Evolutionary conservation across 352 stramenopile genomes (phyloP).

Genomic region (Aphanomyces astaci): DNA sequence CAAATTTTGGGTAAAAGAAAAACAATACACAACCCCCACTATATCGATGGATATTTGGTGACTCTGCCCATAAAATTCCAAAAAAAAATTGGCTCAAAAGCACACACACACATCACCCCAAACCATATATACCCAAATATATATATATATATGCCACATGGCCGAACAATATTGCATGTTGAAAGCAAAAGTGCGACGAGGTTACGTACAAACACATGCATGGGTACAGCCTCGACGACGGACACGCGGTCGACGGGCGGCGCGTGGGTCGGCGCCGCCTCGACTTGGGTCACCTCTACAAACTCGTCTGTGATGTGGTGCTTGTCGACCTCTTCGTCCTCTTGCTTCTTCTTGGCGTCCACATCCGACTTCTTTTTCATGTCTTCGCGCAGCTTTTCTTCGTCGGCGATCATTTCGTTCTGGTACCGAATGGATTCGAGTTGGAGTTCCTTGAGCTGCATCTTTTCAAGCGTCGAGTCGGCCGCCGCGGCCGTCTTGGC

Average conservation of each 20-base stretch:
- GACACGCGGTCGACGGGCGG: constrained; percentile 8
- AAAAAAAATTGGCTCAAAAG: too few relatives aligned
- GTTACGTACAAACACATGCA: constrained; percentile 6
- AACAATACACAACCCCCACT: too few relatives aligned
- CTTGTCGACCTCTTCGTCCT: constrained; percentile 23
- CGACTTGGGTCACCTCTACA: constrained; percentile 8
- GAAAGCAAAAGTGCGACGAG: too few relatives aligned
- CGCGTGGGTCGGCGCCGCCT: neutral
- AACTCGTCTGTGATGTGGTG: constrained; percentile 31
- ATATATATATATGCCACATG: too few relatives aligned
- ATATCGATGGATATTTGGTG: too few relatives aligned
- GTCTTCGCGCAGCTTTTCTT: constrained; percentile 86
- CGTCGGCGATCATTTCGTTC: constrained; percentile 92
- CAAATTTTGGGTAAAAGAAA: too few relatives aligned
- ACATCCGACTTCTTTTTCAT: constrained; percentile 45
- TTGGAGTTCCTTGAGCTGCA: constrained; percentile 48
- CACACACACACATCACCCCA: too few relatives aligned
- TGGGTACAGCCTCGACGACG: neutral
- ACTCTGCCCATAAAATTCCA: too few relatives aligned
- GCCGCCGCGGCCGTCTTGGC: constrained; percentile 56
- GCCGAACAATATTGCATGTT: too few relatives aligned
- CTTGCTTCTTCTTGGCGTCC: constrained; percentile 24
- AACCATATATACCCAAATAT: too few relatives aligned
- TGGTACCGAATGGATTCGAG: constrained; percentile 92
- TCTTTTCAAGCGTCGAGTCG: constrained; percentile 62